Evolutionary conservation across 169 alveolate species (phyloP), one percentile per base, ranked within the genome.

Genomic region (Eimeria falciformis): DNA sequence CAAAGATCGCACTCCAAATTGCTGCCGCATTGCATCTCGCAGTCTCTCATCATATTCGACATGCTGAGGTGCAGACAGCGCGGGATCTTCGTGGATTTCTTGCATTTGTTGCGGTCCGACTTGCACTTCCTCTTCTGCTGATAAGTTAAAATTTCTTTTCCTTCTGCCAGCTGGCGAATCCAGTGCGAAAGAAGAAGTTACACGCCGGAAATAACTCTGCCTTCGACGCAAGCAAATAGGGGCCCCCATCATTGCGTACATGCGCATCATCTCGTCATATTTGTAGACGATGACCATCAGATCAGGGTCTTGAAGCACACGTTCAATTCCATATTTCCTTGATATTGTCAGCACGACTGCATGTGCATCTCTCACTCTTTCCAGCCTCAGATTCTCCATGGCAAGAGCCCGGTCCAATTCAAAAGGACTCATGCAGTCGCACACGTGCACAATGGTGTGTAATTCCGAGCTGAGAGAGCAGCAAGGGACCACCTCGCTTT

Each of bases 341-440:
- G 43, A 77, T 11, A 82, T 29, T 5, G 79, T 25, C 33, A 82
- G 43, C 9, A 82, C 56, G 45, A 29, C 69, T 23, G 17, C 21
- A 40, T 29, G 47, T 40, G 90, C 90, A 68, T 82, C 90, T 23
- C 90, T 77, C 33, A 82, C 40, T 5, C 78, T 68, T 62, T 82
- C 55, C 79, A 29, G 90, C 47, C 45, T 33, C 47, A 56, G 43
- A 46, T 27, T 45, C 43, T 82, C 90, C 3, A 82, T 65, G 25
- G 78, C 79, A 14, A 82, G 40, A 18, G 77, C 65, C 18, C 90
- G 55, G 45, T 82, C 90, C 65, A 82, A 40, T 43, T 23, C 79
- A 18, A 21, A 82, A 37, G 17, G 25, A 14, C 12, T 14, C 90
- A 82, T 82, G 62, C 65, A 68, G 6, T 29, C 79, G 33, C 65